Percentiles rank a stretch among this genome's conserved stretches.
These are phyloP conservation scores for Fusarium anthophilum DNA, from an alignment of 2,329 filamentous ascomycete genomes.

Conservation along the genomic window DNA sequence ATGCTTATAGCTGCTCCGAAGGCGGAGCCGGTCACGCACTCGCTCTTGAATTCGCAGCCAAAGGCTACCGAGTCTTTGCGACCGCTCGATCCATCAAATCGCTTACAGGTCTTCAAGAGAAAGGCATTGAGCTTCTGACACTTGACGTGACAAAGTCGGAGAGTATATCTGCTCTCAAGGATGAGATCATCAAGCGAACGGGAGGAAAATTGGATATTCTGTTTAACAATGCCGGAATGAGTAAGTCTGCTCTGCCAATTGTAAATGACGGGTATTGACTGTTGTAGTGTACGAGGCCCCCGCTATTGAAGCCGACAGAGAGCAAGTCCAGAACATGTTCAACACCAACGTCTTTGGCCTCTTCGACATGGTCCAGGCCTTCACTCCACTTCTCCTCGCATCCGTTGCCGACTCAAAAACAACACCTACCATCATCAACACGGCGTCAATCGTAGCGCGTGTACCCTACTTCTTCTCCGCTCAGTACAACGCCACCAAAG, in stretches of 20 bases:
- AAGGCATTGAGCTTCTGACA: constrained; percentile 3
- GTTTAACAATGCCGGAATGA: constrained; percentile 11
- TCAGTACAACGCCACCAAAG: constrained; percentile 18
- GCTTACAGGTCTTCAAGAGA: neutral
- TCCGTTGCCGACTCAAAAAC: neutral
- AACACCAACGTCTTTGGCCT: neutral
- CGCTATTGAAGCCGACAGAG: neutral
- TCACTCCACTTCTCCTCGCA: neutral
- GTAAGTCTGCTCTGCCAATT: neutral
- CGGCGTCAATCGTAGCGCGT: neutral
- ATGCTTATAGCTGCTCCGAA: neutral
- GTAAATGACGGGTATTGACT: neutral
- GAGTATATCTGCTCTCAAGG: neutral
- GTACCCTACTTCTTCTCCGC: neutral
- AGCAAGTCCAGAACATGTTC: neutral
- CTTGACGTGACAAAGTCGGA: constrained; percentile 3
- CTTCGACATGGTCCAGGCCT: constrained; percentile 10
- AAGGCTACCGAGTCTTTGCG: constrained; percentile 15
- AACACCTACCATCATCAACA: constrained; percentile 1
- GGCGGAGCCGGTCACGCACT: constrained; percentile 8
- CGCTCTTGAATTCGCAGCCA: neutral
- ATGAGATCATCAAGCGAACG: neutral
- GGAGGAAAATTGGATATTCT: constrained; percentile 3
- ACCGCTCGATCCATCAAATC: constrained; percentile 6
- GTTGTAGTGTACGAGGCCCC: constrained; percentile 16